Evolutionary conservation across 371 early-diverging fungal genomes (phyloP), one percentile per base, ranked within the genome.

Genomic region (Polyrhizophydium stewartii): DNA sequence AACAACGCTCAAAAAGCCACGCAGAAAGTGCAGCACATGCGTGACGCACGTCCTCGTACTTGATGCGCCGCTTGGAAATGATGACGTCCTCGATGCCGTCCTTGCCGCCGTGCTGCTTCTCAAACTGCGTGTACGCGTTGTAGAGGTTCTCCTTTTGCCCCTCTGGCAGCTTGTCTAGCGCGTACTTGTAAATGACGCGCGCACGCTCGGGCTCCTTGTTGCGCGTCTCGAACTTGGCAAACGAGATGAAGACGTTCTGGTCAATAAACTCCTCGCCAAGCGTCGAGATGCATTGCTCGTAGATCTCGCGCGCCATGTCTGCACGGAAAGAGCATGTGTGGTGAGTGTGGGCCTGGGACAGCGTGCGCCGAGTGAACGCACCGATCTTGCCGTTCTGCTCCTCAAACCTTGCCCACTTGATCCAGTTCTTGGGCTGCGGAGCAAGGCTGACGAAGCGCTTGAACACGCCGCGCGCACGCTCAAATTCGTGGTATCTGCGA

Each of bases 391-490:
- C 85, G 40, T 86, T 82, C 9, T 85, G 82, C 69, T 96, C 97
- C 74, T 97, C 98, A 74, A 95, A 96, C 70, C 86, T 87, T 10
- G 94, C 89, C 93, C 93, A 97, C 66, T 91, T 89, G 56, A 98
- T 81, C 97, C 97, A 95, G 71, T 94, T 90, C 57, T 92, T 89
- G n/a, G 96, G 87, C 25, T 93, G 86, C 1, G 97, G 96, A 66
- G 94, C 93, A 37, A 90, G 82, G 61, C 85, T 79, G 22, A 94
- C 94, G 63, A 96, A 90, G 21, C 97, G 78, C 64, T 88, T 87
- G 71, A 87, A 92, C 19, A 97, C 74, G 3, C 74, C 78, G 10
- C 95, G 81, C 9, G 92, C 96, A 16, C 88, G 81, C n/a, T 88
- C 91, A 55, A 81, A 64, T 69, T 98, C 95, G 35, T 82, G 63